Base-by-base conservation (phyloP, 2,329 filamentous ascomycete genomes). In the Chaetomium sp. region DNA sequence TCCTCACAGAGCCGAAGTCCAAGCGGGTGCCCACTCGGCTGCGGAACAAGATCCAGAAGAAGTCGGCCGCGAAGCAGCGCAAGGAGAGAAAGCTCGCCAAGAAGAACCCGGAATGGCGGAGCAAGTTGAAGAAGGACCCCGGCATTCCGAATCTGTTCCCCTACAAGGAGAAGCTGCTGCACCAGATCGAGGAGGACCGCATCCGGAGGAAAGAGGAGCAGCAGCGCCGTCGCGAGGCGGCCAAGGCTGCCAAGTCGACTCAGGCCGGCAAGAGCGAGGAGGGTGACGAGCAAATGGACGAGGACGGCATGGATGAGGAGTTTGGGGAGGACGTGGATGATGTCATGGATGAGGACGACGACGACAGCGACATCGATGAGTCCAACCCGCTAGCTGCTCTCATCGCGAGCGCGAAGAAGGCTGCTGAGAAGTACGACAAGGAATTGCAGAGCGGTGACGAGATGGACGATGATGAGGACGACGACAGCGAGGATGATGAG, bases 91-190 rank as follows among this genome's bases (percentile, higher is more conserved):
- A 97, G 83, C 83, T 88, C 63, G 92, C 90, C 63, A 98, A 97
- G 82, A 93, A 96, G 87, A 97, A 97, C 78, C 94, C 95, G 38
- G 88, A 97, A 91, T 98, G 95, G 93, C 88, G 91, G 72, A 93
- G 92, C 65, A 91, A 93, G 77, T 77, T 97, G 71, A 98, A 97
- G 86, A 99, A 98, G 82, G 95, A 99, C 74, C 95, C 94, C 27
- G 95, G 95, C 57, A 97, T 99, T 68, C 95, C 95, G 49, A 99
- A 98, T 75, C 81, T 97, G 42, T 99, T 97, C 80, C 95, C 95
- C 0, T 97, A 95, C 84, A 99, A 99, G 82, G 93, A 97, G 77
- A 93, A 90, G 82, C 86, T 99, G 31, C 85, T 99, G 38, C 88
- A 93, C 65, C 93, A 99, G 78, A 96, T 99, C 72, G 95, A 99